Percentiles rank a stretch among this genome's conserved stretches.
Conservation (phyloP, 1,284 basidiomycete species). For the Boletus semigastroideus region DNA sequence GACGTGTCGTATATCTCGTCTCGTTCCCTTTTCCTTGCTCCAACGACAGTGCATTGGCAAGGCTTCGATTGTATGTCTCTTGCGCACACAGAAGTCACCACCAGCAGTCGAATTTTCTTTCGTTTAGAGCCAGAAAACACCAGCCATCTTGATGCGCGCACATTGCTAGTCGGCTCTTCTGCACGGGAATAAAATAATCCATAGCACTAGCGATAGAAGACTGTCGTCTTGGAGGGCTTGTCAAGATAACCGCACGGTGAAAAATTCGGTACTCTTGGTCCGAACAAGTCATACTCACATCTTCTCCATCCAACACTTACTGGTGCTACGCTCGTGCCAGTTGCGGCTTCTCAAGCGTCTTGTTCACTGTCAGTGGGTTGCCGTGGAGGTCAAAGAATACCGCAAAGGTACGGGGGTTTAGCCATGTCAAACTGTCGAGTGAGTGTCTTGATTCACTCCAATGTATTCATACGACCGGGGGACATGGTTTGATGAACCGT, state of each 20-base stretch:
- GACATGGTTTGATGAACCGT: slow-evolving; percentile 14
- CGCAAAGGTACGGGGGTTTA: neutral
- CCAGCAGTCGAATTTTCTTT: neutral
- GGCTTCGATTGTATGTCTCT: slow-evolving; percentile 4
- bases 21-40: neutral
- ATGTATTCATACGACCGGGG: slow-evolving; percentile 24
- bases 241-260: slow-evolving; percentile 20
- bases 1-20: neutral
- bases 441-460: slow-evolving; percentile 34
- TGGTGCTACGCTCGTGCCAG: slow-evolving; percentile 12
- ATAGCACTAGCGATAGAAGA: slow-evolving; percentile 4
- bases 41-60: neutral
- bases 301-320: slow-evolving; percentile 27
- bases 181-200: slow-evolving; percentile 2
- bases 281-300: slow-evolving; percentile 22
- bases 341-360: slow-evolving; percentile 13
- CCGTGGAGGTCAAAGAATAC: slow-evolving; percentile 2
- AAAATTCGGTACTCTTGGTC: slow-evolving; percentile 28
- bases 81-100: neutral
- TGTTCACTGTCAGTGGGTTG: slow-evolving; percentile 9
- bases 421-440: slow-evolving; percentile 23
- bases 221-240: slow-evolving; percentile 13
- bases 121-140: slow-evolving; percentile 1
- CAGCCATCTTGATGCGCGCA: slow-evolving; percentile 12
- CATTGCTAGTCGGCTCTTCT: neutral